Evolutionary conservation across 108 stramenopile species (phyloP), one percentile per base, ranked within the genome.

Genomic region (Cyclotella sp.): DNA sequence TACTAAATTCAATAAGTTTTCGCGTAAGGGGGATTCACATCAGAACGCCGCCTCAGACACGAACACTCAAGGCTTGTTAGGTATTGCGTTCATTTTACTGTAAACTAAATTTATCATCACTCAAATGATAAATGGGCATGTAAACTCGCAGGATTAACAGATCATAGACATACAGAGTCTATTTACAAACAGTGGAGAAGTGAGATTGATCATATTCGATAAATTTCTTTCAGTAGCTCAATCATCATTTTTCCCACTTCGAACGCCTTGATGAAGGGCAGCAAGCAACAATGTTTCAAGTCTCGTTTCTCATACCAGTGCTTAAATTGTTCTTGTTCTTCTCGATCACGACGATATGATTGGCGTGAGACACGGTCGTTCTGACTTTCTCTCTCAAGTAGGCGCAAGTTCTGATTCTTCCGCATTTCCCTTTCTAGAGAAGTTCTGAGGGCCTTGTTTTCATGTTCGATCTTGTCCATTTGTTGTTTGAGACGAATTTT

Each of bases 401-500:
- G 24, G 28, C 39, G 73, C 26, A 74, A 60, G 26, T 28, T 69
- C 19, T 68, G 30, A 26, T 64, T 70, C 40, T 55, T 61, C n/a
- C 63, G 54, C 61, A 66, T 69, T 70, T 81, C 79, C 22, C 34
- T 44, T 43, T 69, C 73, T 21, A 81, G 63, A 10, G 73, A 64
- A 18, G 55, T 39, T 58, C 67, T 81, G 39, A 81, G 68, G 13
- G 51, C 8, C 52, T 55, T n/a, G 57, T 81, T 81, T 44, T 81
- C 79, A 40, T 46, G 29, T 11, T 74, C 67, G 26, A 81, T 62
- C 51, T 65, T 71, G 30, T 72, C 21, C 70, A 79, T 66, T 47
- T 79, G 70, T 30, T 64, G 14, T 10, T 53, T 60, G 47, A 81
- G 39, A n/a, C 79, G 79, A 15, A 67, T 66, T 63, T 67, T 81